A percentile compares a stretch with the other conserved stretches of the same genome.
phyloP scores from a whole-genome alignment of 257 asterid genomes.

The Lantana camara region DNA sequence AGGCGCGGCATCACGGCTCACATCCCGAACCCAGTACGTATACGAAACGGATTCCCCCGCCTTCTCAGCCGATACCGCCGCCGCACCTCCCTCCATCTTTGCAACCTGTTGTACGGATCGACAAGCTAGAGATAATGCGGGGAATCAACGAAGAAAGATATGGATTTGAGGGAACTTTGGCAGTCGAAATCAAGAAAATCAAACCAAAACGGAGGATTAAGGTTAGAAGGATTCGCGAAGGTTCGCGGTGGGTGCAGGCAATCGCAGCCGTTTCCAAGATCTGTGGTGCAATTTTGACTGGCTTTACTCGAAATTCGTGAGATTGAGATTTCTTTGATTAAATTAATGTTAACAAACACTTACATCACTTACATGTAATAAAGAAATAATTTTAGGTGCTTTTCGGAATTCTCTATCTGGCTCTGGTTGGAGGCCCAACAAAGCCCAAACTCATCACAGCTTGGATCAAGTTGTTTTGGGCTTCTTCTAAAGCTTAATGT shows the following conservation, averaged over 20 bases:
- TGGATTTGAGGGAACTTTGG: constrained; percentile 4
- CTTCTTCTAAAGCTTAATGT: no score
- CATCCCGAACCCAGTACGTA: constrained; percentile 64
- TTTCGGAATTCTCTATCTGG: constrained; percentile 19
- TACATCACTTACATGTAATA: background rate
- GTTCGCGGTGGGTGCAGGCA: constrained; percentile 20
- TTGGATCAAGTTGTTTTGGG: background rate
- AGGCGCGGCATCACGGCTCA: constrained; percentile 63
- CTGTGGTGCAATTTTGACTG: constrained; percentile 35
- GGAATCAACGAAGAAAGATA: background rate
- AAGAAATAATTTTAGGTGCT: background rate
- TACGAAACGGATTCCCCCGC: constrained; percentile 43
- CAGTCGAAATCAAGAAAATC: constrained; percentile 4
- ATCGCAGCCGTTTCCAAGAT: constrained; percentile 15
- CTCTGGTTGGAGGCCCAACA: background rate
- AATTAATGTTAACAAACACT: no score
- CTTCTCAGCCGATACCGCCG: constrained; percentile 39
- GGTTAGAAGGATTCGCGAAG: constrained; percentile 32
- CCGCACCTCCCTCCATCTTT: constrained; percentile 54
- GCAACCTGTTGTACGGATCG: constrained; percentile 11
- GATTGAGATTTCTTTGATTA: no score
- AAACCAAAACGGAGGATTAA: background rate
- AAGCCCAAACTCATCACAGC: background rate
- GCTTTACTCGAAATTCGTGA: background rate
- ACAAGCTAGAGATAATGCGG: constrained; percentile 13